These are phyloP conservation scores for Botryosphaeria dothidea DNA, from an alignment of 2,329 filamentous ascomycete genomes.

Conservation along the genomic window DNA sequence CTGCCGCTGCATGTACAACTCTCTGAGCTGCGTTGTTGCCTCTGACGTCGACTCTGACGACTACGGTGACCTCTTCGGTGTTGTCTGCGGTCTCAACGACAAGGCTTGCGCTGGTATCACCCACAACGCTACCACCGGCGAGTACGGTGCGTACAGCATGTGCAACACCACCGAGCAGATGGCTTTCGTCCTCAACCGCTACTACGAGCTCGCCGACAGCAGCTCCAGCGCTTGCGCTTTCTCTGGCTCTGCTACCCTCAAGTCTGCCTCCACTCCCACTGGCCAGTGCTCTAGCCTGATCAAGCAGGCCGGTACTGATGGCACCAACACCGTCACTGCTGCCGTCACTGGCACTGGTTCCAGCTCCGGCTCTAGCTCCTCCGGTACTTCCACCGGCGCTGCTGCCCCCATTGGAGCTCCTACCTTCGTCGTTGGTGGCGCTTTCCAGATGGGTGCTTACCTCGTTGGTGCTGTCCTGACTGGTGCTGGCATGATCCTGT, in stretches of 20 bases:
- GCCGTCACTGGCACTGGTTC: conserved; percentile 42
- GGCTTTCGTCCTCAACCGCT: conserved; percentile 71
- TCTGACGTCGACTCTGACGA: conserved; percentile 56
- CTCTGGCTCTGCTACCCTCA: conserved; percentile 63
- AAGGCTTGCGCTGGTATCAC: conserved; percentile 67
- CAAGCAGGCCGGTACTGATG: conserved; percentile 62
- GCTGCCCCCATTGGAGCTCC: conserved; percentile 47
- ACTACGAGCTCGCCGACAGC: conserved; percentile 63
- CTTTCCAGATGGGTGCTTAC: conserved; percentile 52
- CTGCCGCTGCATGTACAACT: conserved; percentile 82
- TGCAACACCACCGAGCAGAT: conserved; percentile 72
- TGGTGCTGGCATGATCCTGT: conserved; percentile 56
- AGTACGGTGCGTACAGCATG: conserved; percentile 78
- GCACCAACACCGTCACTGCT: conserved; percentile 57
- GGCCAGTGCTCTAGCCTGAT: conserved; percentile 61
- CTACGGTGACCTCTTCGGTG: conserved; percentile 70
- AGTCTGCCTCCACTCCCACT: conserved; percentile 48
- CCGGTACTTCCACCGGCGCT: conserved; percentile 31
- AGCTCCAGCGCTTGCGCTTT: conserved; percentile 68
- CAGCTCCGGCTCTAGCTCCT: conserved; percentile 27
- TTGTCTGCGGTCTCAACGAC: conserved; percentile 63
- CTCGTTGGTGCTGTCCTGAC: conserved; percentile 51
- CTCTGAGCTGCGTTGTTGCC: conserved; percentile 69
- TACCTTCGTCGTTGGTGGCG: conserved; percentile 43
- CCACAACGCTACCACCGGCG: conserved; percentile 65